These are phyloP conservation scores for Ajuga chamaepitys DNA, from an alignment of 257 asterid species.

Conservation along the genomic window DNA sequence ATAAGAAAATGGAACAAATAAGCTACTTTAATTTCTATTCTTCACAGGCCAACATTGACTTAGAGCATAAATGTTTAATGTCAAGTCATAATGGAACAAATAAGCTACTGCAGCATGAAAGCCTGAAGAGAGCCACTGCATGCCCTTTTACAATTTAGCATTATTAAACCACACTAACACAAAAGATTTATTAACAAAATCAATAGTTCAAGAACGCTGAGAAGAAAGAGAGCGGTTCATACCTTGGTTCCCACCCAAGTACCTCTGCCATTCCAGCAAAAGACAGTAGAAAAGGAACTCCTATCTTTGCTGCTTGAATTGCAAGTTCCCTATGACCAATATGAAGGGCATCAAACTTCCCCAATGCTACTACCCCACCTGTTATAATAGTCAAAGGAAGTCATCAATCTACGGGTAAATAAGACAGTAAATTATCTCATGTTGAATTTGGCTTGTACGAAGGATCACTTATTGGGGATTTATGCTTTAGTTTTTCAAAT, in stretches of 20 bases:
- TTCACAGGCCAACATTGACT: too few relatives aligned
- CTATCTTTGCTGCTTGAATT: conserved; percentile 82
- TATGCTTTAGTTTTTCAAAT: not conserved
- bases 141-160: not conserved
- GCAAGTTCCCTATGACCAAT: conserved; percentile 98
- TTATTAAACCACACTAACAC: not conserved
- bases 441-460: not conserved
- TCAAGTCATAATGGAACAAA: not conserved
- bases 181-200: not conserved
- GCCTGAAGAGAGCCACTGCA: not conserved
- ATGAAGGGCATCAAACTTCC: conserved; percentile 98
- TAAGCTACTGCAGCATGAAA: not conserved
- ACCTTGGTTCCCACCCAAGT: conserved; percentile 97
- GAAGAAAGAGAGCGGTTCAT: conserved; percentile 16
- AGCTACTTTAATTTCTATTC: too few relatives aligned
- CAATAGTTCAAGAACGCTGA: not conserved
- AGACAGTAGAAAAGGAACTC: conserved; percentile 73
- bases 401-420: not conserved
- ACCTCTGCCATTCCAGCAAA: conserved; percentile 93
- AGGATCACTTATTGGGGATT: not conserved
- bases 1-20: not conserved
- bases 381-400: conserved; percentile 8
- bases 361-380: conserved; percentile 96
- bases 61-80: too few relatives aligned
- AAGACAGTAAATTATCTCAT: not conserved